Evolutionary conservation across 176 grass and related monocot genomes (phyloP).

Genomic region (Phyllostachys edulis): DNA sequence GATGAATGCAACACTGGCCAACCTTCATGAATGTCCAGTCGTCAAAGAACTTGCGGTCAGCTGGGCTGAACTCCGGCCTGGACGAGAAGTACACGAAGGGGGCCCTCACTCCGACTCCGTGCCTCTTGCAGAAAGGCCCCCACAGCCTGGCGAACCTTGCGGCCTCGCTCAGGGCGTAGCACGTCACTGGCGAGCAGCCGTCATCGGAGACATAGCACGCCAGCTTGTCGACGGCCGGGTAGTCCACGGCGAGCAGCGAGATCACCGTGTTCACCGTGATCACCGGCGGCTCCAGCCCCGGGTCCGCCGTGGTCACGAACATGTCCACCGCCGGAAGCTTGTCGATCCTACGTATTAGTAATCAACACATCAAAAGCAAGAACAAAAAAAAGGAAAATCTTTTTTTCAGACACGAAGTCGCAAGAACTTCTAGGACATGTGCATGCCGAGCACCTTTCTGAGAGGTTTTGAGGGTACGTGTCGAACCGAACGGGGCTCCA

Average conservation of each 20-base stretch:
- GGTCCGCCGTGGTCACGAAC: constrained; percentile 65
- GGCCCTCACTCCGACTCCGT: constrained; percentile 28
- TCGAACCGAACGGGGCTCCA: constrained; percentile 39
- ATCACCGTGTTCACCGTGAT: constrained; percentile 64
- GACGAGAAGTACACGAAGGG: constrained; percentile 52
- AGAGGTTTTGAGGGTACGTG: constrained; percentile 32
- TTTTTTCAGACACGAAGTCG: too few species aligned
- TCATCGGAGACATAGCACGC: constrained; percentile 73
- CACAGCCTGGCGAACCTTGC: constrained; percentile 44
- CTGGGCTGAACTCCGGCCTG: neutral
- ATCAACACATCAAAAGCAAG: neutral
- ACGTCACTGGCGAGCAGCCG: constrained; percentile 47
- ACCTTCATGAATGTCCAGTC: constrained; percentile 34
- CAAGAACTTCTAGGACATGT: neutral
- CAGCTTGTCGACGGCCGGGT: constrained; percentile 45
- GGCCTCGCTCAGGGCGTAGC: constrained; percentile 39
- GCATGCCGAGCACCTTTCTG: neutral
- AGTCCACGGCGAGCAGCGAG: constrained; percentile 58
- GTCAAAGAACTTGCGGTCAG: neutral
- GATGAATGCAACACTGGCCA: too few species aligned
- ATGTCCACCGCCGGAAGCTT: constrained; percentile 58
- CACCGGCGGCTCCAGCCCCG: constrained; percentile 45
- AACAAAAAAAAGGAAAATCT: neutral
- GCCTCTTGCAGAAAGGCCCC: constrained; percentile 57
- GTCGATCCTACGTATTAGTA: neutral